Conservation (phyloP, 2,329 filamentous ascomycete species). For the Cercospora sp. region DNA sequence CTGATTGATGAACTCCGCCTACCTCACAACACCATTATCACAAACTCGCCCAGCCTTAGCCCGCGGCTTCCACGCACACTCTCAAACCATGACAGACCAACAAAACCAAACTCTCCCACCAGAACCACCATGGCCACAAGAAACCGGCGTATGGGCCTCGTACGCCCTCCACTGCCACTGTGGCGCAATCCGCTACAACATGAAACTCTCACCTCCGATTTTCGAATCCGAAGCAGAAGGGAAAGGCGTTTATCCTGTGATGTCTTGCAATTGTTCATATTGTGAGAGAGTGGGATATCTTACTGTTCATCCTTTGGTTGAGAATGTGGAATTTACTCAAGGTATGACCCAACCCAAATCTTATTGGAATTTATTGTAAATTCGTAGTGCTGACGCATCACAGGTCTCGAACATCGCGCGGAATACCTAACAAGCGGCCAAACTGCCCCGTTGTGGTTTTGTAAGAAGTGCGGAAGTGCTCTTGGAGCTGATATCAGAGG, state of each 20-base stretch:
- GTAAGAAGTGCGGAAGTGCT: conserved; percentile 27
- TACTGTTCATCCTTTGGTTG: conserved; percentile 26
- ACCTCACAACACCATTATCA: neutral
- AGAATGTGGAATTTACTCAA: conserved; percentile 27
- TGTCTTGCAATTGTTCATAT: conserved; percentile 32
- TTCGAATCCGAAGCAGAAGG: conserved; percentile 16
- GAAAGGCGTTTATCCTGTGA: conserved; percentile 25
- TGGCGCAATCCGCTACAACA: conserved; percentile 30
- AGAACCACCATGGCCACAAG: conserved; percentile 21
- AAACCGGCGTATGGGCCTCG: conserved; percentile 21
- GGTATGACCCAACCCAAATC: too few species aligned
- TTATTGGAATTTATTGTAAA: too few species aligned
- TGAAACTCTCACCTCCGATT: conserved; percentile 33
- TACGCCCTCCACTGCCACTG: conserved; percentile 37
- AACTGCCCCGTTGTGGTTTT: conserved; percentile 30
- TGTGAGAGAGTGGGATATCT: conserved; percentile 29
- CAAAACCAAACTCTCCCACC: neutral
- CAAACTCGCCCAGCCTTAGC: neutral
- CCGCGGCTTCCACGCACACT: neutral
- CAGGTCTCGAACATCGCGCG: conserved; percentile 21
- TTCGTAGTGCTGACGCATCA: neutral
- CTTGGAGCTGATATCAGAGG: conserved; percentile 27
- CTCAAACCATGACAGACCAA: neutral
- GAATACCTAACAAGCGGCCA: conserved; percentile 27
- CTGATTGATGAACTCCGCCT: neutral